Conservation (phyloP, 192 early-diverging fungal species). For the Backusella tuberculispora region DNA sequence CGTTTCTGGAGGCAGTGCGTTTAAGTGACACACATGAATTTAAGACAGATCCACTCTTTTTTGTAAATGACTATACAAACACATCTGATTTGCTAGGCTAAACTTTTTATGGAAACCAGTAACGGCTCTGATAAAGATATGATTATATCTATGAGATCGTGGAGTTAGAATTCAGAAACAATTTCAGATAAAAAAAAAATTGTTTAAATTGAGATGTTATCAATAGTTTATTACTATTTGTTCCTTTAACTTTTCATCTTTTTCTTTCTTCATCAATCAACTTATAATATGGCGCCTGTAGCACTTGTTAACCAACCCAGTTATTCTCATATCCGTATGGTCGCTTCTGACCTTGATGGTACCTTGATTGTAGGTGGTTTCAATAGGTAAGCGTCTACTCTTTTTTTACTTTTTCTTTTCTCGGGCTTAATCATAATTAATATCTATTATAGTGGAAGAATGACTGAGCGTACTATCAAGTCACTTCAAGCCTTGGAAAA, state of each 20-base stretch:
- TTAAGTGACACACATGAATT: too few species aligned
- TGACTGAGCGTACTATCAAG: slow-evolving; percentile 16
- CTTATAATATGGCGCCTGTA: background rate
- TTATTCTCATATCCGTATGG: slow-evolving; percentile 23
- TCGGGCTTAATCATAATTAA: background rate
- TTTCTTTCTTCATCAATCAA: background rate
- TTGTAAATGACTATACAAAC: background rate
- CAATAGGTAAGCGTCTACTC: slow-evolving; percentile 19
- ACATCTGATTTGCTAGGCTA: background rate
- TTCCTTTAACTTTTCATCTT: background rate
- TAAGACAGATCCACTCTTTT: background rate
- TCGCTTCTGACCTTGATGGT: slow-evolving; percentile 40
- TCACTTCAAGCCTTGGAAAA: slow-evolving; percentile 26
- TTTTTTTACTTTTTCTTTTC: background rate
- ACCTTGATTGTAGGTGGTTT: slow-evolving; percentile 24
- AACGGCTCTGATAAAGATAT: background rate
- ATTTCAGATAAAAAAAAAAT: slow-evolving; percentile 3
- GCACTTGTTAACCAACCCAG: background rate
- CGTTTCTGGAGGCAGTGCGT: too few species aligned
- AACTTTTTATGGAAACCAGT: background rate
- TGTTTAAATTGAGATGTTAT: slow-evolving; percentile 10
- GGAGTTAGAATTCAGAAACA: slow-evolving; percentile 5
- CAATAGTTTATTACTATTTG: background rate
- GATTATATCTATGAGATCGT: background rate
- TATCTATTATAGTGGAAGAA: slow-evolving; percentile 16